phyloP scores from a whole-genome alignment of 1,284 basidiomycete species.

The Mycena sp. region DNA sequence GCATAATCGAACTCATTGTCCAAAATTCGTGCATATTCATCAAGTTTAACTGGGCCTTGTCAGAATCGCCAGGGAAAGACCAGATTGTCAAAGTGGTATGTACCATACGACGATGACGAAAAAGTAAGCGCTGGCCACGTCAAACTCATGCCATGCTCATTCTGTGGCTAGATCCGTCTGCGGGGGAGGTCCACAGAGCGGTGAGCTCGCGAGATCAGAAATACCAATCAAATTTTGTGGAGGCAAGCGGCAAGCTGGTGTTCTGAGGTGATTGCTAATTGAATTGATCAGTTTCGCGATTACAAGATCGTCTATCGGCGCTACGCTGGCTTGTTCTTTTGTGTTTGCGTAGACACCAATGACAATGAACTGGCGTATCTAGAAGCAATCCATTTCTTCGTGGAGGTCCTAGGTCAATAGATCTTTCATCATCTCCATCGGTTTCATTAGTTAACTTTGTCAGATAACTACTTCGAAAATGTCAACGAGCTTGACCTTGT shows the following conservation, averaged over 20 bases:
- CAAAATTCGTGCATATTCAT: no score
- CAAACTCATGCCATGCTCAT: neutral
- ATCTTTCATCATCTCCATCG: no score
- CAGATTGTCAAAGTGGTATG: constrained; percentile 96
- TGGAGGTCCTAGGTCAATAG: constrained; percentile 95
- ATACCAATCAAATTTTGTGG: constrained; percentile 99
- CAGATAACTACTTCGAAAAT: constrained; percentile 98
- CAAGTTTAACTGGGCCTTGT: no score
- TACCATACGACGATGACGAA: constrained; percentile 95
- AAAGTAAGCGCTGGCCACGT: no score
- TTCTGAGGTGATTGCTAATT: no score
- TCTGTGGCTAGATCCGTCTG: constrained; percentile 76
- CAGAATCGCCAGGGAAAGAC: constrained; percentile 99
- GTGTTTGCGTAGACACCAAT: constrained; percentile 96
- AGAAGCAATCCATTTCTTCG: constrained; percentile 98
- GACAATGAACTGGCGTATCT: constrained; percentile 98
- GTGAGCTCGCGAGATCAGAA: constrained; percentile 97
- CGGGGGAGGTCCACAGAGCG: constrained; percentile 95
- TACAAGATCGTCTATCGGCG: constrained; percentile 96
- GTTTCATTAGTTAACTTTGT: no score
- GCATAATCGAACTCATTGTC: no score
- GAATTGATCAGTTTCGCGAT: constrained; percentile 81
- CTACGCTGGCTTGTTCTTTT: constrained; percentile 98
- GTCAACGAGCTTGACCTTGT: constrained; percentile 98
- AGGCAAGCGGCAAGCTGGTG: constrained; percentile 66